Evolutionary conservation across 352 stramenopile genomes (phyloP).

Genomic region (Blastocystis sp.): DNA sequence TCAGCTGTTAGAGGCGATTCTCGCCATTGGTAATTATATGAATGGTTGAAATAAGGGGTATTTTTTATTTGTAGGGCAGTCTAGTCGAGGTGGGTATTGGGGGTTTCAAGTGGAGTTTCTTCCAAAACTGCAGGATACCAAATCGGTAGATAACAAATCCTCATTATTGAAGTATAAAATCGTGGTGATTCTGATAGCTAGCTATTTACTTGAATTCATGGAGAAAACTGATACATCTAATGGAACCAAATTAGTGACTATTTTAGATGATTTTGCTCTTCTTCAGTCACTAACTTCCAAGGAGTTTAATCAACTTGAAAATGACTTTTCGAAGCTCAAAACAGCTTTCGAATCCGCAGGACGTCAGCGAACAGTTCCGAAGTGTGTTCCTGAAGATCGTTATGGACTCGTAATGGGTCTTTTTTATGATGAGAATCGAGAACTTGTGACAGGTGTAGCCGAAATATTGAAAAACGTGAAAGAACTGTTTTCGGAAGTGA

Average conservation of each 20-base stretch:
- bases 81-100: neutral
- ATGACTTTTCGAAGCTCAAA: neutral
- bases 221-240: neutral
- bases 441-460: neutral
- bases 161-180: constrained; percentile 18
- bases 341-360: neutral
- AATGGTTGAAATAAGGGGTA: constrained; percentile 77
- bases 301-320: constrained; percentile 2
- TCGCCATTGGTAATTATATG: constrained; percentile 82
- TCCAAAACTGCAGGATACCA: constrained; percentile 59
- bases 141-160: constrained; percentile 44
- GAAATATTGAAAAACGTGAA: neutral
- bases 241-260: neutral
- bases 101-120: constrained; percentile 40
- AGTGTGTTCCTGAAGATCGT: constrained; percentile 17
- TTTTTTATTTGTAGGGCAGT: constrained; percentile 35
- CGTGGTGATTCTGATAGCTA: neutral
- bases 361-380: neutral
- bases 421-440: neutral
- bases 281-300: neutral
- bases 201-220: constrained; percentile 11
- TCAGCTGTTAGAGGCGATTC: constrained; percentile 75
- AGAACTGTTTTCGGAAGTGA: neutral
- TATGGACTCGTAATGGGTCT: constrained; percentile 7
- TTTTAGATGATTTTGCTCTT: constrained; percentile 34